Conservation (phyloP, 805 yeast genomes). For the Saccharomycopsis selenospora region DNA sequence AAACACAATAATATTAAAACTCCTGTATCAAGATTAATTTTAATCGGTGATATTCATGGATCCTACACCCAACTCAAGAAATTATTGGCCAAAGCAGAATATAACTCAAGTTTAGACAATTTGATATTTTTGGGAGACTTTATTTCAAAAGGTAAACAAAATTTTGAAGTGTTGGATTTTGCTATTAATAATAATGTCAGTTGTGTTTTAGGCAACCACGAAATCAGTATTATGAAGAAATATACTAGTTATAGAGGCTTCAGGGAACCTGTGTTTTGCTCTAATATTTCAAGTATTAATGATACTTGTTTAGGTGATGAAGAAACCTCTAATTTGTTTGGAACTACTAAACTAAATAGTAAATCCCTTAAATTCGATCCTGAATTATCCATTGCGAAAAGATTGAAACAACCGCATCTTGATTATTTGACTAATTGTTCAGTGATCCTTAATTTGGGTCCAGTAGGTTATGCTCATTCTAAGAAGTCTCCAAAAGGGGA, state of each 20-base stretch:
- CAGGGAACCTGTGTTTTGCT: slow-evolving; percentile 29
- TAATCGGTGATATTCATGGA: slow-evolving; percentile 90
- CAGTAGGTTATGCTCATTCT: slow-evolving; percentile 28
- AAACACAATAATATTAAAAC: slow-evolving; percentile 2
- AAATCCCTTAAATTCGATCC: slow-evolving; percentile 13
- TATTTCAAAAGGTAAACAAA: slow-evolving; percentile 75
- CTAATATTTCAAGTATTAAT: slow-evolving; percentile 32
- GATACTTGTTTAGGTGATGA: slow-evolving; percentile 10
- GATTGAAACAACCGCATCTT: slow-evolving; percentile 52
- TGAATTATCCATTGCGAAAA: slow-evolving; percentile 19
- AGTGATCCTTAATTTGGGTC: slow-evolving; percentile 54
- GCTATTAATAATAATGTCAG: slow-evolving; percentile 52
- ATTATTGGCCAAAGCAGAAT: slow-evolving; percentile 45
- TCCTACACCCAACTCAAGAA: slow-evolving; percentile 47
- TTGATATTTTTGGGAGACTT: slow-evolving; percentile 72
- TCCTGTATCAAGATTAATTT: slow-evolving; percentile 39
- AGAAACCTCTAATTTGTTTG: slow-evolving; percentile 8
- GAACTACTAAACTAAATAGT: slow-evolving; percentile 14
- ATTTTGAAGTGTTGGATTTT: slow-evolving; percentile 58
- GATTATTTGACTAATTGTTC: slow-evolving; percentile 56
- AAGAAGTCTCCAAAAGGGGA: neutral
- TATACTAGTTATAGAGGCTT: slow-evolving; percentile 57
- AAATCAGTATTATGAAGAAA: slow-evolving; percentile 57
- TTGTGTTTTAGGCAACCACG: slow-evolving; percentile 89
- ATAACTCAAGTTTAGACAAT: slow-evolving; percentile 43